A percentile compares a stretch with the other conserved stretches of the same genome.
Conservation (phyloP, 805 yeast species). For the Sugiyamaella valdiviana region DNA sequence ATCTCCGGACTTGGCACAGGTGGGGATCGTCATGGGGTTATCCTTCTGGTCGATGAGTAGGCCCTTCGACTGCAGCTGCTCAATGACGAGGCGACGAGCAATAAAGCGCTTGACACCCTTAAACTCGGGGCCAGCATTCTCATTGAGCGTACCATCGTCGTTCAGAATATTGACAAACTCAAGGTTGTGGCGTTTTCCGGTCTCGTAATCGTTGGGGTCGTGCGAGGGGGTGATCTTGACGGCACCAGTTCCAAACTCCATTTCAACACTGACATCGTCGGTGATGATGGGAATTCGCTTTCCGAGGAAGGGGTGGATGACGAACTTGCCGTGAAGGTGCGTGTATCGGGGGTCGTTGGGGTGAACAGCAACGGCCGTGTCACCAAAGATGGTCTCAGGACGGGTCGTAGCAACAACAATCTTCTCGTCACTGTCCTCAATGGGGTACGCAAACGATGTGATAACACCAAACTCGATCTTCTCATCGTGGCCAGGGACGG, state of each 20-base stretch:
- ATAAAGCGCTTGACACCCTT: slow-evolving; percentile 88
- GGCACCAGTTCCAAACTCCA: slow-evolving; percentile 99
- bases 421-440: slow-evolving; percentile 79
- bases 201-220: slow-evolving; percentile 92
- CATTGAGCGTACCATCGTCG: slow-evolving; percentile 87
- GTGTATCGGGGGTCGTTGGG: slow-evolving; percentile 90
- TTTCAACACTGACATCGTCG: slow-evolving; percentile 92
- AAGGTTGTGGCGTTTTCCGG: slow-evolving; percentile 89
- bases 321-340: slow-evolving; percentile 91
- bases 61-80: slow-evolving; percentile 64
- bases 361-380: slow-evolving; percentile 95
- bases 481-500: slow-evolving; percentile 86
- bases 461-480: slow-evolving; percentile 93
- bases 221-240: slow-evolving; percentile 99
- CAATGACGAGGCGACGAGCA: slow-evolving; percentile 82
- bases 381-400: slow-evolving; percentile 98
- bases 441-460: slow-evolving; percentile 90
- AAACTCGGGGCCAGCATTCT: slow-evolving; percentile 84
- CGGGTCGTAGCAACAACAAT: slow-evolving; percentile 94
- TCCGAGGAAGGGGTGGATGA: slow-evolving; percentile 82
- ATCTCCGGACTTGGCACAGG: slow-evolving; percentile 95
- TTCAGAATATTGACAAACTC: slow-evolving; percentile 86
- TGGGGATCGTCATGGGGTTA: slow-evolving; percentile 92
- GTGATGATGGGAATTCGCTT: slow-evolving; percentile 81
- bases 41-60: slow-evolving; percentile 79